Evolutionary conservation across 2,329 filamentous ascomycete species (phyloP).

Genomic region (Chlorencoelia australis): DNA sequence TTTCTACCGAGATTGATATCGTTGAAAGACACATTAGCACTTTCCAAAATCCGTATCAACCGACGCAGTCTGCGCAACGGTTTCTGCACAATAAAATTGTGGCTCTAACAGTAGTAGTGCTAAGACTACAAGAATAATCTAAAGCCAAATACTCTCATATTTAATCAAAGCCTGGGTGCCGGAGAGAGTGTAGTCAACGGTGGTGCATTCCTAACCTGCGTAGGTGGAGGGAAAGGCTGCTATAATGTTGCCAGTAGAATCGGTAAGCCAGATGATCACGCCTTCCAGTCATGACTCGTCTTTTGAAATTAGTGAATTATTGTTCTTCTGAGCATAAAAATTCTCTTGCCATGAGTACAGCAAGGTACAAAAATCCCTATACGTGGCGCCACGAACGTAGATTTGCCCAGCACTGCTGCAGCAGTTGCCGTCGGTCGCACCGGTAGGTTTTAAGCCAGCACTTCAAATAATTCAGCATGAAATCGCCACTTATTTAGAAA

Average conservation of each 20-base stretch:
- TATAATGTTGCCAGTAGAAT: constrained; percentile 30
- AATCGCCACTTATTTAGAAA: neutral
- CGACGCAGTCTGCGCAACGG: constrained; percentile 29
- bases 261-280: constrained; percentile 41
- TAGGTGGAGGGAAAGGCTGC: constrained; percentile 44
- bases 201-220: constrained; percentile 37
- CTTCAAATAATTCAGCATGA: constrained; percentile 8
- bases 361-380: constrained; percentile 34
- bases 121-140: constrained; percentile 32
- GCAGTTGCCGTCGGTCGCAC: constrained; percentile 31
- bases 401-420: constrained; percentile 38
- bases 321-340: constrained; percentile 26
- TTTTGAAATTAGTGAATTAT: constrained; percentile 28
- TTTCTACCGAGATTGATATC: constrained; percentile 29
- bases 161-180: constrained; percentile 36
- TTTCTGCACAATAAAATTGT: constrained; percentile 36
- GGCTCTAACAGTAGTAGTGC: constrained; percentile 30
- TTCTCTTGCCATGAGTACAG: constrained; percentile 39
- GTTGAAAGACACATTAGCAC: constrained; percentile 34
- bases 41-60: constrained; percentile 31
- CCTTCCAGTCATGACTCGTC: constrained; percentile 42
- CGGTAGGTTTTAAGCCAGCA: constrained; percentile 27
- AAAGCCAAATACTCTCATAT: constrained; percentile 40
- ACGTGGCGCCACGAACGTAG: constrained; percentile 35
- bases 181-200: constrained; percentile 30